These are phyloP conservation scores for Penicillium egyptiacum DNA, from an alignment of 495 filamentous ascomycete genomes.

Conservation along the genomic window DNA sequence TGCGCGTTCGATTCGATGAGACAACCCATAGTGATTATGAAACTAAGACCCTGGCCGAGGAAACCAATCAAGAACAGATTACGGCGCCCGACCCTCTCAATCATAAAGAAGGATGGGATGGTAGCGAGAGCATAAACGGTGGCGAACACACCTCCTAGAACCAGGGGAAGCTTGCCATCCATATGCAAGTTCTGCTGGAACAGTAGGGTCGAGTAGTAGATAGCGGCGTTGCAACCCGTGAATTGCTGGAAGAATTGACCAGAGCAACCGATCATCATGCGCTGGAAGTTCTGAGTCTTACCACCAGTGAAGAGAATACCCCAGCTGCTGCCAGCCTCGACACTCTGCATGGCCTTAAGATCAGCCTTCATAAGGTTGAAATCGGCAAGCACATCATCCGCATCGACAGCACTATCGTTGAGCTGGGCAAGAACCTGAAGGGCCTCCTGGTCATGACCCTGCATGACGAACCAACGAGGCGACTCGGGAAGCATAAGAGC, in stretches of 20 bases:
- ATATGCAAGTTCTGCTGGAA: conserved; percentile 64
- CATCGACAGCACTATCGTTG: conserved; percentile 36
- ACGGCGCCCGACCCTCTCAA: conserved; percentile 71
- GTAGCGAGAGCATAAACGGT: conserved; percentile 68
- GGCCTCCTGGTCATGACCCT: conserved; percentile 58
- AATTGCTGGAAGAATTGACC: conserved; percentile 75
- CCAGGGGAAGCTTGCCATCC: conserved; percentile 58
- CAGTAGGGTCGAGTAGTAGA: conserved; percentile 80
- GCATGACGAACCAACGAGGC: conserved; percentile 70
- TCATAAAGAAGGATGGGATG: conserved; percentile 63
- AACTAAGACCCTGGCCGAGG: conserved; percentile 51
- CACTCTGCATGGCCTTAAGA: conserved; percentile 25
- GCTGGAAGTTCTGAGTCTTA: conserved; percentile 49
- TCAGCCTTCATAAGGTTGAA: conserved; percentile 49
- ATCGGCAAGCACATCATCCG: conserved; percentile 41
- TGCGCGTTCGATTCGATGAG: conserved; percentile 23
- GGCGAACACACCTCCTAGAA: conserved; percentile 79
- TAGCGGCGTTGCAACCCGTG: conserved; percentile 73
- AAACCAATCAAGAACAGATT: conserved; percentile 71
- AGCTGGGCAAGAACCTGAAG: conserved; percentile 63
- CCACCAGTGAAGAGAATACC: conserved; percentile 42
- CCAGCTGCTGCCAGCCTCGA: conserved; percentile 37
- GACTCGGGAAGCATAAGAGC: conserved; percentile 70
- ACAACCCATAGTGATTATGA: conserved; percentile 41
- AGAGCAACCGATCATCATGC: conserved; percentile 46